These are phyloP conservation scores for Botryotinia globosa DNA, from an alignment of 2,329 filamentous ascomycete species.

Conservation along the genomic window DNA sequence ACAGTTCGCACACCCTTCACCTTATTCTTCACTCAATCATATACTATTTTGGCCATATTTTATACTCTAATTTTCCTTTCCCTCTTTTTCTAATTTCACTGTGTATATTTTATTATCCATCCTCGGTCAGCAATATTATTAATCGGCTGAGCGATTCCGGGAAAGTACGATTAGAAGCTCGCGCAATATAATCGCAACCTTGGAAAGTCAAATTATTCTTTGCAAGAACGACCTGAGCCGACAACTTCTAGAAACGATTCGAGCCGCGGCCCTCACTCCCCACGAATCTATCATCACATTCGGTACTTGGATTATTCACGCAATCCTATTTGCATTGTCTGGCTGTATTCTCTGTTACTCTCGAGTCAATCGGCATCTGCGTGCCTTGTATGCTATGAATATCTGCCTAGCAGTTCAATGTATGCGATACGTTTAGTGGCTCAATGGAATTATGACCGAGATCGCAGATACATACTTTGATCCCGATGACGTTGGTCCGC, in stretches of 20 bases:
- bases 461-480: constrained; percentile 41
- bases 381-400: constrained; percentile 30
- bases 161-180: background rate
- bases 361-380: constrained; percentile 5
- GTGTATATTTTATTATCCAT: background rate
- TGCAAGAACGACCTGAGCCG: background rate
- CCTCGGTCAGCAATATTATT: background rate
- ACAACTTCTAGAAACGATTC: background rate
- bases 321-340: background rate
- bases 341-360: background rate
- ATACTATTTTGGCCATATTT: background rate
- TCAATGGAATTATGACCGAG: constrained; percentile 22
- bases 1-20: background rate
- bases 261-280: background rate
- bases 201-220: background rate
- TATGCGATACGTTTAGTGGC: constrained; percentile 13
- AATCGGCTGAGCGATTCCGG: background rate
- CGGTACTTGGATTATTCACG: background rate
- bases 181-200: background rate
- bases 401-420: constrained; percentile 20
- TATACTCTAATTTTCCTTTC: background rate
- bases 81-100: background rate
- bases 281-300: background rate
- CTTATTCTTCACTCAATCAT: background rate
- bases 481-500: constrained; percentile 47